A percentile compares a stretch with the other conserved stretches of the same genome.
phyloP scores from a whole-genome alignment of 208 protist species.

The Acanthamoeba triangularis region DNA sequence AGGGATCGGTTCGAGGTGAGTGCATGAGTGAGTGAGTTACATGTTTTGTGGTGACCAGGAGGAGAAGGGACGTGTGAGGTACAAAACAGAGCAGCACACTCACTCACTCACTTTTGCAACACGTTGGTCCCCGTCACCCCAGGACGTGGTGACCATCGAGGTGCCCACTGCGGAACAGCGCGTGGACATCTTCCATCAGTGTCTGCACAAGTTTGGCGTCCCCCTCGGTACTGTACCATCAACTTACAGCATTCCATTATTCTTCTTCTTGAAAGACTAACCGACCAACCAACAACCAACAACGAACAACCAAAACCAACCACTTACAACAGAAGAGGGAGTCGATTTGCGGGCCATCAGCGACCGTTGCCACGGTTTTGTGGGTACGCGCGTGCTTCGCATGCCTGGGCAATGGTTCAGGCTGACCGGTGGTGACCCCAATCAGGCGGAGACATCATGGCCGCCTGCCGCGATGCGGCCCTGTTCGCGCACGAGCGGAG shows the following conservation, averaged over 20 bases:
- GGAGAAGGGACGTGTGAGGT: background rate
- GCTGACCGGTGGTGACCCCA: background rate
- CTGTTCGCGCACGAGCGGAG: conserved; percentile 7
- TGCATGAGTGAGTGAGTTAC: background rate
- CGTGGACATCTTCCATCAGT: background rate
- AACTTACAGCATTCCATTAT: too few relatives aligned
- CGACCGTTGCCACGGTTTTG: conserved; percentile 68
- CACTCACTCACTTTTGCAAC: background rate
- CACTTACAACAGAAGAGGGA: background rate
- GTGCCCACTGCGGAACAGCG: background rate
- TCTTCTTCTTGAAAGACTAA: background rate
- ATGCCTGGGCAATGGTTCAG: background rate
- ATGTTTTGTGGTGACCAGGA: too few relatives aligned
- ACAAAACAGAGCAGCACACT: too few relatives aligned
- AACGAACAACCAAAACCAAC: too few relatives aligned
- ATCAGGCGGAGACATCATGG: conserved; percentile 65
- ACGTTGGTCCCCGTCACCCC: background rate
- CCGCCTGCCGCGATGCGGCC: conserved; percentile 50
- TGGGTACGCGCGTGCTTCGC: background rate
- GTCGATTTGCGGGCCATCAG: background rate
- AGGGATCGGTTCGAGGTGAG: background rate
- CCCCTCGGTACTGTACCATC: background rate
- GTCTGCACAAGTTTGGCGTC: background rate
- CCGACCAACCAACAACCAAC: background rate
- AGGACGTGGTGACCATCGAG: conserved; percentile 14